Base-by-base conservation (phyloP, 2,329 filamentous ascomycete species). In the Aspergillus aculeatus region DNA sequence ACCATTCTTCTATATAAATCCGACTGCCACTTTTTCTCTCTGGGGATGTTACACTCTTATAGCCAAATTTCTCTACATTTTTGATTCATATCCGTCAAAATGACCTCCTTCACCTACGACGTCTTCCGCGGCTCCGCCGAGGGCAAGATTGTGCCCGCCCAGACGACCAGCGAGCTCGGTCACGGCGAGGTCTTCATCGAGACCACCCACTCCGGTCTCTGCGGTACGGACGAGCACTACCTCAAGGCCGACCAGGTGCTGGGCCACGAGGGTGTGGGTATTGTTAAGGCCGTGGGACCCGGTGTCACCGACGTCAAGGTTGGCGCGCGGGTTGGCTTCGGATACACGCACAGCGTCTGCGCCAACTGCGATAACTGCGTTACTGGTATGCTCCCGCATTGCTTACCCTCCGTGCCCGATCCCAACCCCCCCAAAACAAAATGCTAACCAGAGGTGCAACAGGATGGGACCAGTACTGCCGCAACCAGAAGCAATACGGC, bases 261-360 rank as follows among this genome's bases (percentile, higher is more conserved):
- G 38, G 82, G 82, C 44, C 83, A 85, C 70, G 83, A 85, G 67
- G 83, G 82, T 54, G 78, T 79, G 44, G 83, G 83, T 50, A 66
- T 82, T 9, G 77, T 85, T 48, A 75, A 81, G 57, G 72, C 74
- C 19, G 62, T 78, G 26, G 82, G 82, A 2, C 76, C 80, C 5
- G 69, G 68, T 10, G 80, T 79, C 60, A 74, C 73, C 49, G 62
- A 73, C 14, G 66, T 84, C 54, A 82, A 82, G 71, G 77, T 78
- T 53, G 73, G 73, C 32, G 71, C 74, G 12, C 65, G 67, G 16
- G 73, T 70, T 3, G 74, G 73, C 35, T 73, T 69, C 47, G 73
- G 73, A 12, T 75, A 71, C 44, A 60, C 65, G 16, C 69, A 71
- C 50, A 56, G 61, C 41, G 44, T 65, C 19, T 75, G 73, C 48